Conservation (phyloP, 2,329 filamentous ascomycete species). For the Talaromyces verruculosus region DNA sequence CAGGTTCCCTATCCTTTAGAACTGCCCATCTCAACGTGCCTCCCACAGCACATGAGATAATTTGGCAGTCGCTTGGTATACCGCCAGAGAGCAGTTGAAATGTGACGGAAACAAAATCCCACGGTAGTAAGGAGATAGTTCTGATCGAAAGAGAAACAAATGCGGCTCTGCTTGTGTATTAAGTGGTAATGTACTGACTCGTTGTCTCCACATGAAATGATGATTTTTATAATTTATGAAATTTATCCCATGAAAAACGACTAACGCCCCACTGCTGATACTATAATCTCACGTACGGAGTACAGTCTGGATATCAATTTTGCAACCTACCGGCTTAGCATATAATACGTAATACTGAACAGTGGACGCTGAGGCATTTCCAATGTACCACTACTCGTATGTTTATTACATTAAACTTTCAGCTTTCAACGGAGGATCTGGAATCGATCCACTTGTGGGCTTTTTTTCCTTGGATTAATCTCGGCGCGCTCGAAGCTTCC, state of each 20-base stretch:
- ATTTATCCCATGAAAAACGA: background rate
- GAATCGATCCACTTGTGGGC: background rate
- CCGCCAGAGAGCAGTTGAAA: background rate
- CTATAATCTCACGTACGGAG: background rate
- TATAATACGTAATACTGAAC: background rate
- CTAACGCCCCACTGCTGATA: background rate
- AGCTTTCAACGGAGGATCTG: background rate
- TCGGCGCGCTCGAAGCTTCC: background rate
- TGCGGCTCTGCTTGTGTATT: constrained; percentile 2
- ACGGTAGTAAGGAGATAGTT: background rate
- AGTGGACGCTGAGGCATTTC: background rate
- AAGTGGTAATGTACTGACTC: background rate
- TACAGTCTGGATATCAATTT: background rate
- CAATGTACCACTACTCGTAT: background rate
- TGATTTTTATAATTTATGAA: background rate
- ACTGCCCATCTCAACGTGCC: background rate
- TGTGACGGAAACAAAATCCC: background rate
- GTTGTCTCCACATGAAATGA: background rate
- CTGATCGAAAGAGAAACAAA: background rate
- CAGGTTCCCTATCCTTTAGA: background rate
- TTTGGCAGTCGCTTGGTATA: background rate
- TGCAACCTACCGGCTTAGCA: background rate
- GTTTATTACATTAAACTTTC: background rate
- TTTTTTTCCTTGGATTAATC: background rate
- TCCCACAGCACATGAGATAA: background rate